Percentiles rank a stretch among this genome's conserved stretches.
phyloP scores from a whole-genome alignment of 768 basidiomycete species.

The Suillus subluteus region DNA sequence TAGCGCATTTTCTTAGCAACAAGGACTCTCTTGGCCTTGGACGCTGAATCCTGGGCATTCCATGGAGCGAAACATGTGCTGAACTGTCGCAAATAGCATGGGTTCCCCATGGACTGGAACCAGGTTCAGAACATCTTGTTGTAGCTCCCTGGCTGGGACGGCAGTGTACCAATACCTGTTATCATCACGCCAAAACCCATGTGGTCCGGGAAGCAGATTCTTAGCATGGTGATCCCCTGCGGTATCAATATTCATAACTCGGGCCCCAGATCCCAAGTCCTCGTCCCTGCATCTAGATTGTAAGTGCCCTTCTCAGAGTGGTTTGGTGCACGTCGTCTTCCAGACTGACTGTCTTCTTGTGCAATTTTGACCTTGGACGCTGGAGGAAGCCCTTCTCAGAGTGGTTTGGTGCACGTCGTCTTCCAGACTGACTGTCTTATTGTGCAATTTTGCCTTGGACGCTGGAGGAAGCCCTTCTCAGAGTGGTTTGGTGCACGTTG shows the following conservation, averaged over 20 bases:
- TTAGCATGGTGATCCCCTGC: slow-evolving; percentile 89
- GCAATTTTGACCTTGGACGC: too few species aligned
- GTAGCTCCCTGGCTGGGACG: slow-evolving; percentile 99
- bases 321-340: slow-evolving; percentile 95
- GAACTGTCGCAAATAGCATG: slow-evolving; percentile 98
- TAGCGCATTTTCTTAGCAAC: too few species aligned
- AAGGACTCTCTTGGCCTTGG: too few species aligned
- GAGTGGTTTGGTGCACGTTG: too few species aligned
- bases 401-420: too few species aligned
- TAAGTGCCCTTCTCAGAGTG: slow-evolving; percentile 89
- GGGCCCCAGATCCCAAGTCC: slow-evolving; percentile 78
- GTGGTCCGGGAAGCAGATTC: slow-evolving; percentile 97
- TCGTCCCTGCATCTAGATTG: slow-evolving; percentile 90
- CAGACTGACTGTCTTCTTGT: slow-evolving; percentile 25
- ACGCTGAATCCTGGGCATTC: slow-evolving; percentile 52
- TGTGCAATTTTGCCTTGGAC: too few species aligned
- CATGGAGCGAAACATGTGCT: slow-evolving; percentile 96
- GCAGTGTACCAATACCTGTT: slow-evolving; percentile 86
- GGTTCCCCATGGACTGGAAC: slow-evolving; percentile 97
- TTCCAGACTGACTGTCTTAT: too few species aligned
- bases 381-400: too few species aligned
- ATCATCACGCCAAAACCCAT: slow-evolving; percentile 96
- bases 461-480: too few species aligned
- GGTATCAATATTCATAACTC: slow-evolving; percentile 86
- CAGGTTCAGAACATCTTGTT: slow-evolving; percentile 96